Percentiles rank a stretch among this genome's conserved stretches.
phyloP scores from a whole-genome alignment of 768 basidiomycete species.

The Termitomyces sp. region DNA sequence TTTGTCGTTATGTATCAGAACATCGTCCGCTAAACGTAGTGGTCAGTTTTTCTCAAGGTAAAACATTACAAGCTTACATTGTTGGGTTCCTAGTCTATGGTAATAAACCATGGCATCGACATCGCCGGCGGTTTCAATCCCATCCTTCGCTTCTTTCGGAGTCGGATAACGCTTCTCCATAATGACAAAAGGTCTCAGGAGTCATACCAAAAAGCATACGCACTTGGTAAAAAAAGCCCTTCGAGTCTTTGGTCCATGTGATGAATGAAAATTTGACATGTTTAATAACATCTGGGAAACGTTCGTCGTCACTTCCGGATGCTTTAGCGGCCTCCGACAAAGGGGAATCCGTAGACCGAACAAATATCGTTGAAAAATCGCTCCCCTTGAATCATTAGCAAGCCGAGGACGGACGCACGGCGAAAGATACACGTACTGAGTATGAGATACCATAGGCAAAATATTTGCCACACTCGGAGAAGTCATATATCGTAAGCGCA shows the following conservation, averaged over 20 bases:
- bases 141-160: constrained; percentile 38
- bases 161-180: constrained; percentile 51
- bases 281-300: constrained; percentile 62
- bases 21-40: constrained; percentile 49
- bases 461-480: constrained; percentile 64
- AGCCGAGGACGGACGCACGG: background rate
- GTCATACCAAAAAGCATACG: background rate
- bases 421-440: constrained; percentile 37
- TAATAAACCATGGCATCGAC: constrained; percentile 72
- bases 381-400: constrained; percentile 46
- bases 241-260: constrained; percentile 72
- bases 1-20: constrained; percentile 60
- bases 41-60: constrained; percentile 1
- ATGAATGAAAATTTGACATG: constrained; percentile 75
- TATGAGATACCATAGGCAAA: constrained; percentile 75
- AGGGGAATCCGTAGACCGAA: constrained; percentile 59
- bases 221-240: constrained; percentile 82
- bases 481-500: constrained; percentile 51
- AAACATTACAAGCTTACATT: constrained; percentile 38
- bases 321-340: constrained; percentile 37
- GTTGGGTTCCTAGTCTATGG: constrained; percentile 66
- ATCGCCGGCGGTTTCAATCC: constrained; percentile 59
- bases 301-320: constrained; percentile 40
- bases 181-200: constrained; percentile 5
- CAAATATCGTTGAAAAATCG: constrained; percentile 65